Evolutionary conservation across 179 eudicot genomes (phyloP), one percentile per base, ranked within the genome.

Genomic region (Nepenthes alata): DNA sequence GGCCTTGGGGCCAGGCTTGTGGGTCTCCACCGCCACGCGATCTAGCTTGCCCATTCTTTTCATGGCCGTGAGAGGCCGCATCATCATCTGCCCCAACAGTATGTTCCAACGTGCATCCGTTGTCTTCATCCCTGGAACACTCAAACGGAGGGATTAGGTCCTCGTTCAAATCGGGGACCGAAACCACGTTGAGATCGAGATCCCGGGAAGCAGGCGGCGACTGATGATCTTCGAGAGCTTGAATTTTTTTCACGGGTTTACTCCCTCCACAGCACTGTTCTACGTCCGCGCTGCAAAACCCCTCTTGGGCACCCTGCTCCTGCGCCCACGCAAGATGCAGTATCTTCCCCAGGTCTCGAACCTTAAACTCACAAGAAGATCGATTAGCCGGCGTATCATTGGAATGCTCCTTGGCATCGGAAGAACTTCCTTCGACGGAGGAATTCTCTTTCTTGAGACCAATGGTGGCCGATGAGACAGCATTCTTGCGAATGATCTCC

Each of bases 81-180:
- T 80, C 95, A 56, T 88, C 86, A 47, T 75, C 81, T 15, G 79
- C 70, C 63, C 72, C 84, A 37, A 51, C 51, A 63, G 70, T 73
- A 54, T 47, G 73, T 63, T 72, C 81, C 57, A 75, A 38, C 5
- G 70, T 71, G 67, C 75, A 78, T 16, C 79, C 91, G 36, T 74
- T 77, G 38, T 76, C 90, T 70, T 86, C 95, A 63, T 84, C 85
- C 70, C 82, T 75, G 11, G 87, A 82, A 47, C 86, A 86, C 39
- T 91, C 91, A 52, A 81, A 73, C 6, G 87, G 94, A 11, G 88
- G 95, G 13, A 74, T 72, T 34, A 88, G 52, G 56, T 88, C 96
- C 62, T 88, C 96, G 11, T 91, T 91, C 11, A 86, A 64, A 70
- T 87, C 95, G 1, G 95, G 95, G 16, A 93, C 95, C 1, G 89